Evolutionary conservation across 2,329 filamentous ascomycete genomes (phyloP), one percentile per base, ranked within the genome.

Genomic region (Exophiala oligosperma): DNA sequence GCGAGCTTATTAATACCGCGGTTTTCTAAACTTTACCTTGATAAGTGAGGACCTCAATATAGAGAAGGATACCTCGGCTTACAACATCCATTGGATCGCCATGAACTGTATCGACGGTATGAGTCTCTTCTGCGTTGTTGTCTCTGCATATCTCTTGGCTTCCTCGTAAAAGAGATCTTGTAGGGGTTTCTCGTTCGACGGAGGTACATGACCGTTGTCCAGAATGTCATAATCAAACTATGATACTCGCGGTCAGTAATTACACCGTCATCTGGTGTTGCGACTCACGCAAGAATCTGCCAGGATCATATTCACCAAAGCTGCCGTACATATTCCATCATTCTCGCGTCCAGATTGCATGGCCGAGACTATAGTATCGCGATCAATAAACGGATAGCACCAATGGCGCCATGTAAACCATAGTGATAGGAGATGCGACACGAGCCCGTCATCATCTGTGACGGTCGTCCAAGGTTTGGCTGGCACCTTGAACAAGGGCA

Each of bases 241-340:
- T 14, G 23, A 28, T 17, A 23, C n/a, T 17, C 2, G 7, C 7
- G 12, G 46, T 48, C 26, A 48, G 24, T 17, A 3, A 32, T 47
- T 35, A 57, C 29, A 14, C 38, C 48, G 6, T 6, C 1, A 35
- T 11, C 17, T 26, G 9, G 11, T 26, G 5, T 11, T 46, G 32
- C 1, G 2, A 59, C 60, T 52, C 48, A 64, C 62, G 41, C 64
- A 64, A 28, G 46, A 60, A 43, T 62, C 53, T 11, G 69, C 62
- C 1, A 73, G 62, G 24, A 73, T 70, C n/a, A 66, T 64, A 56
- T 73, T 73, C 48, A 73, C 71, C 51, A 73, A 54, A 41, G 72
- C 71, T 1, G 71, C 68, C 1, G 71, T 71, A 53, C 71, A 73
- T 49, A 68, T 72, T 9, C 48, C 60, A 8, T 63, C 67, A 4